These are phyloP conservation scores for Polytrichum commune DNA, from an alignment of 225 moss, liverwort and hornwort genomes.

Conservation along the genomic window DNA sequence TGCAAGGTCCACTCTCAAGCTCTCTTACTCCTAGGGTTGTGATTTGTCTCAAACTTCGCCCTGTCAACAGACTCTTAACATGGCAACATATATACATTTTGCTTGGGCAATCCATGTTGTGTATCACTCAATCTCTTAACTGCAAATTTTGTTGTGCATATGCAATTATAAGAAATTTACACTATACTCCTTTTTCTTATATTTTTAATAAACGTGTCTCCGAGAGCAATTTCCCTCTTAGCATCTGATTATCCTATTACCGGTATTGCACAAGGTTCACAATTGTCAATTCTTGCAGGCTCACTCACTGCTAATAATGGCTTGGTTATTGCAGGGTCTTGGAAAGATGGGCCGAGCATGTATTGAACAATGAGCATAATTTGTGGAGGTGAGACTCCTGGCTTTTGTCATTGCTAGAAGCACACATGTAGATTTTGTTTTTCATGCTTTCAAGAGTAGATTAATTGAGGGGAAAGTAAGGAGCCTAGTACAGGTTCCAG, in stretches of 20 bases:
- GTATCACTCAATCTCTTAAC: not conserved
- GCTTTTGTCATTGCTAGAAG: slow-evolving; percentile 6
- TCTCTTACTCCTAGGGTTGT: too few relatives aligned
- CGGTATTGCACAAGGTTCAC: not conserved
- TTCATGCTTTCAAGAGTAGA: too few relatives aligned
- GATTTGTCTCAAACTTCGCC: too few relatives aligned
- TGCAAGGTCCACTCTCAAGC: slow-evolving; percentile 54
- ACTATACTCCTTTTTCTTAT: too few relatives aligned
- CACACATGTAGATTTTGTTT: not conserved
- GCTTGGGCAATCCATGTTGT: not conserved
- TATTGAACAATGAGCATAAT: slow-evolving; percentile 82
- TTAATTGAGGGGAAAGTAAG: too few relatives aligned
- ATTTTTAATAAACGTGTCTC: too few relatives aligned
- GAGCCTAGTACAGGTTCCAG: too few relatives aligned
- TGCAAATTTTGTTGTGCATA: not conserved
- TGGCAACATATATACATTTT: not conserved
- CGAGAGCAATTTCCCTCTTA: too few relatives aligned
- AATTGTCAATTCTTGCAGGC: too few relatives aligned
- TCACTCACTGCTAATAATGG: too few relatives aligned
- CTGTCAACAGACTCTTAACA: not conserved
- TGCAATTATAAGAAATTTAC: too few relatives aligned
- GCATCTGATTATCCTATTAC: not conserved
- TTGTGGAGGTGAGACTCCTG: slow-evolving; percentile 75
- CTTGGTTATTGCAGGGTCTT: slow-evolving; percentile 63
- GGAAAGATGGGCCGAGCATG: slow-evolving; percentile 98